Evolutionary conservation across 2,329 filamentous ascomycete species (phyloP), one percentile per base, ranked within the genome.

Genomic region (Paracorniculantispora psalliotae): DNA sequence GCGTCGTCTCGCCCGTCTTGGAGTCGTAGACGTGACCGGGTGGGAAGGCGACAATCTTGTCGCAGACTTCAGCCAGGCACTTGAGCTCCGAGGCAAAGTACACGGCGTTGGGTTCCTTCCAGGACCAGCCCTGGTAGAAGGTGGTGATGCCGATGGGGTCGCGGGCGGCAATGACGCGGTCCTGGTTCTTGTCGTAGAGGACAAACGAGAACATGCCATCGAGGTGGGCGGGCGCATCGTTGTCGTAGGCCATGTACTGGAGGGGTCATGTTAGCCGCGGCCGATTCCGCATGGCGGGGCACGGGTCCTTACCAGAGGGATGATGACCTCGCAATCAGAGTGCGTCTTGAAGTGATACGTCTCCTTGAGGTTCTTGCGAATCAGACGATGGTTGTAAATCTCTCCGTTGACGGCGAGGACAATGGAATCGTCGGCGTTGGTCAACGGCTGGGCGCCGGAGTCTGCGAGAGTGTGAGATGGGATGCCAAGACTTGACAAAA

Each of bases 151-250:
- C 94, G 69, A 99, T 97, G 37, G 94, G 94, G 74, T 99, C 94
- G 72, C 94, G 88, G 59, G 94, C 94, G 60, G 94, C 94, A 70
- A 99, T 86, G 63, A 92, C 90, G 66, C 94, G 89, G 80, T 99
- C 90, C 75, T 92, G 86, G 66, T 85, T 88, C 84, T 96, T 96
- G 80, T 99, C 94, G 77, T 96, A 96, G 56, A 99, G 84, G 59
- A 99, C 92, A 79, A 96, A 99, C 17, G 93, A 97, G 84, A 99
- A 99, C 94, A 99, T 99, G 79, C 94, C 94, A 74, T 99, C 94
- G 66, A 99, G 86, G 76, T 91, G 82, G 77, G 93, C 94, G 63
- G 94, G 92, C 60, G 93, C 91, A 70, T 97, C 92, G 67, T 96
- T 82, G 69, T 87, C 94, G 83, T 96, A 85, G 77, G 97, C 87